Evolutionary conservation across 208 protist genomes (phyloP).

Genomic region (Balamuthia mandrillaris): DNA sequence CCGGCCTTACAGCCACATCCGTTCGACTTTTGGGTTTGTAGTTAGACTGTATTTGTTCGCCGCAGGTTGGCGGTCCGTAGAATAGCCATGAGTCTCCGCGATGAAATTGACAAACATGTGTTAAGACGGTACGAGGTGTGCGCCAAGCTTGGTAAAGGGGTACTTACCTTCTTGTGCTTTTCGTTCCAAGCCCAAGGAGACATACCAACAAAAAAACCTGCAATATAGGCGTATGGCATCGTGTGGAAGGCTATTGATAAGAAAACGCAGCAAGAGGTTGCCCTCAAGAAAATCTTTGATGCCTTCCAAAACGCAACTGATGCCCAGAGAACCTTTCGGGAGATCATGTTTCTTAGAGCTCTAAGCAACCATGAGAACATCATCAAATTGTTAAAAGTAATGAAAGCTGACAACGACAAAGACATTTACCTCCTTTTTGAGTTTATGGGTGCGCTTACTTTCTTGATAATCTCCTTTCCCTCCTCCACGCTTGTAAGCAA

Average conservation of each 20-base stretch:
- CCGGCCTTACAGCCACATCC: too few species aligned
- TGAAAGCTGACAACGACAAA: conserved; percentile 92
- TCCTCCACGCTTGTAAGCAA: background rate
- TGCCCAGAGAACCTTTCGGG: conserved; percentile 82
- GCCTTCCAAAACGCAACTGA: conserved; percentile 76
- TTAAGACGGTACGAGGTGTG: conserved; percentile 88
- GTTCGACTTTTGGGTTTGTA: too few species aligned
- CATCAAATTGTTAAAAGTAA: conserved; percentile 91
- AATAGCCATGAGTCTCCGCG: too few species aligned
- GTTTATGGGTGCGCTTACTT: conserved; percentile 84
- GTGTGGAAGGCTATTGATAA: conserved; percentile 89
- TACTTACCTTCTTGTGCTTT: background rate
- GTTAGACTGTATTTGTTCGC: too few species aligned
- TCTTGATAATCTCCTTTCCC: background rate
- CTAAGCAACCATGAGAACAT: conserved; percentile 92
- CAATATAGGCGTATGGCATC: conserved; percentile 87
- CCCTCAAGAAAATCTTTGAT: conserved; percentile 92
- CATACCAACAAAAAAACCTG: background rate
- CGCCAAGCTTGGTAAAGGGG: conserved; percentile 85
- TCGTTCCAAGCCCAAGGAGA: background rate
- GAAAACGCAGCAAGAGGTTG: conserved; percentile 82
- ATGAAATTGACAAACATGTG: conserved; percentile 86
- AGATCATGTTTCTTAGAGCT: conserved; percentile 66
- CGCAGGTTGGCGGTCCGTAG: too few species aligned
- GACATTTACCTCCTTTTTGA: conserved; percentile 98